Evolutionary conservation across 495 filamentous ascomycete genomes (phyloP).

Genomic region (Friedmanniomyces endolithicus): DNA sequence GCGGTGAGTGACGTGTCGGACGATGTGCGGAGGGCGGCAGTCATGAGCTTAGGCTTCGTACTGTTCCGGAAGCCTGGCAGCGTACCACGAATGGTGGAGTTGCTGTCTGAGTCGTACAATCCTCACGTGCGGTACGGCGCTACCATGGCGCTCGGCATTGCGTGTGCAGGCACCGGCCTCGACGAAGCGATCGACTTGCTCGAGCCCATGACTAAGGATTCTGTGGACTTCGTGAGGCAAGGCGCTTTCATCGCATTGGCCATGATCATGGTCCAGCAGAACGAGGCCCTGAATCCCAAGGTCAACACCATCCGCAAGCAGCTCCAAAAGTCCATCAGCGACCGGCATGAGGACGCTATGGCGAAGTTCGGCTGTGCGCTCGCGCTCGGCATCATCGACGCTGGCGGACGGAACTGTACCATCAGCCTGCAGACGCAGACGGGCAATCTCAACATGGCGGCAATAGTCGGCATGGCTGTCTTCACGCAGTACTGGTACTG

Average conservation of each 20-base stretch:
- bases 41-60: conserved; percentile 97
- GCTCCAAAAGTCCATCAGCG: conserved; percentile 65
- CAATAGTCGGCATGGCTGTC: conserved; percentile 92
- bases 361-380: conserved; percentile 94
- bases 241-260: conserved; percentile 88
- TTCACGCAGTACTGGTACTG: conserved; percentile 99
- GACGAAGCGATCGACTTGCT: conserved; percentile 95
- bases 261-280: conserved; percentile 98
- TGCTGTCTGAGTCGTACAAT: conserved; percentile 96
- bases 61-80: conserved; percentile 95
- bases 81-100: conserved; percentile 97
- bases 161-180: conserved; percentile 89
- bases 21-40: conserved; percentile 91
- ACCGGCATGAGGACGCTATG: conserved; percentile 98
- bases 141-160: conserved; percentile 95
- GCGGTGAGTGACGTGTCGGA: conserved; percentile 98
- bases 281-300: conserved; percentile 59
- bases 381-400: conserved; percentile 94
- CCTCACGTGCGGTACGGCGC: conserved; percentile 97
- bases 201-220: conserved; percentile 99
- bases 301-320: conserved; percentile 52
- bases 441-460: conserved; percentile 94
- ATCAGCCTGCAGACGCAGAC: conserved; percentile 96
- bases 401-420: conserved; percentile 94
- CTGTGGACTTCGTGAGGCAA: conserved; percentile 95